Percentiles rank a stretch among this genome's conserved stretches.
Conservation (phyloP, 2,329 filamentous ascomycete species). For the Pyrenochaeta sp. region DNA sequence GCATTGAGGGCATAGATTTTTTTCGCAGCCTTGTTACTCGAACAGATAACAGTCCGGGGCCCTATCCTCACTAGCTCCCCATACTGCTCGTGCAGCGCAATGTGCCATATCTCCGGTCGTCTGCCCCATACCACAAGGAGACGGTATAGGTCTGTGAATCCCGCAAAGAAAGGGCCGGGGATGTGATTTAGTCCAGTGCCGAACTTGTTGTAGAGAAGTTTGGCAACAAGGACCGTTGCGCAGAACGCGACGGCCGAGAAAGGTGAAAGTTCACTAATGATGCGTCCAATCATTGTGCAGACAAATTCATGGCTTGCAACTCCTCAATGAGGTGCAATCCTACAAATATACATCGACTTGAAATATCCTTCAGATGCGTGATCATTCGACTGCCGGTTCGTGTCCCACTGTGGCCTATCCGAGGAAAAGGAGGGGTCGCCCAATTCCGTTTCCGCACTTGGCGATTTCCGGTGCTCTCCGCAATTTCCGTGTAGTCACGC, state of each 20-base stretch:
- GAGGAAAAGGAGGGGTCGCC: background rate
- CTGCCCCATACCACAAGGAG: slow-evolving; percentile 72
- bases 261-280: too few species aligned
- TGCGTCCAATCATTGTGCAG: too few species aligned
- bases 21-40: slow-evolving; percentile 65
- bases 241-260: too few species aligned
- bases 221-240: too few species aligned
- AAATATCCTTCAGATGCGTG: too few species aligned
- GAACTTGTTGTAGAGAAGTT: too few species aligned
- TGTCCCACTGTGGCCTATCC: background rate
- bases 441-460: too few species aligned
- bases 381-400: too few species aligned
- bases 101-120: slow-evolving; percentile 50
- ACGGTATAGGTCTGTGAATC: slow-evolving; percentile 73
- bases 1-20: slow-evolving; percentile 20
- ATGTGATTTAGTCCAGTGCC: slow-evolving; percentile 36
- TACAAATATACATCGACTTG: too few species aligned
- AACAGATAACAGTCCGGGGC: slow-evolving; percentile 80
- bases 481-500: background rate
- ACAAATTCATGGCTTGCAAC: too few species aligned
- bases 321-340: too few species aligned
- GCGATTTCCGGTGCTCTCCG: background rate
- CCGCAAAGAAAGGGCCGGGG: slow-evolving; percentile 74
- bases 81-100: slow-evolving; percentile 71
- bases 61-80: slow-evolving; percentile 81